Evolutionary conservation across 2,329 filamentous ascomycete species (phyloP), one percentile per base, ranked within the genome.

Genomic region (Phialophora tarda): DNA sequence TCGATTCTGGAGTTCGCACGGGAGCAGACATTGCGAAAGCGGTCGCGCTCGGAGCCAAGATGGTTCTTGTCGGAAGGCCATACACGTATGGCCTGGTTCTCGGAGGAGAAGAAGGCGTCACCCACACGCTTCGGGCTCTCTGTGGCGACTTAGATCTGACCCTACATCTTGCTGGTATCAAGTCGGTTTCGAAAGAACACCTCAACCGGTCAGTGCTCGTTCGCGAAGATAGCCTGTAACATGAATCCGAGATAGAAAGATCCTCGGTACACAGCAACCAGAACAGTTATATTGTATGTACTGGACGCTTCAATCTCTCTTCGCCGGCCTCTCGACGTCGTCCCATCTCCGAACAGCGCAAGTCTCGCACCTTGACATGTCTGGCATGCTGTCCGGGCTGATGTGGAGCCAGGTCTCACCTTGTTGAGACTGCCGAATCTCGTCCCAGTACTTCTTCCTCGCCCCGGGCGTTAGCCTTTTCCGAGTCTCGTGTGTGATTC

Each of bases 31-130:
- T 82, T n/a, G 74, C 78, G 2, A 84, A 83, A 68, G 82, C 82
- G 1, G 67, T 84, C 62, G 76, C 79, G 5, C 72, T 83, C 4
- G 87, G 85, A 0, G 86, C 84, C 0, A 82, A 83, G 68, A 82
- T 79, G 11, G 82, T 85, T 2, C 73, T 86, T 2, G 77, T 88
- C 4, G 85, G 85, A 1, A 74, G 85, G 59, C 75, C 77, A 8
- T 80, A 58, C 24, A n/a, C 17, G 11, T 89, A 88, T 72, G 85
- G 86, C 0, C 75, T 89, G 14, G 82, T 81, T 1, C 80, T 87
- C 24, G 82, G 80, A 4, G 86, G 86, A 4, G 81, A 83, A 71
- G 78, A 81, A 48, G 86, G 87, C 10, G 86, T 84, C 1, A n/a
- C 38, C 82, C 81, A 24, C 55, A 58, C 17, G 11, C 17, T 67